phyloP scores from a whole-genome alignment of 805 yeast species.

The Hagleromyces aurorensis region DNA sequence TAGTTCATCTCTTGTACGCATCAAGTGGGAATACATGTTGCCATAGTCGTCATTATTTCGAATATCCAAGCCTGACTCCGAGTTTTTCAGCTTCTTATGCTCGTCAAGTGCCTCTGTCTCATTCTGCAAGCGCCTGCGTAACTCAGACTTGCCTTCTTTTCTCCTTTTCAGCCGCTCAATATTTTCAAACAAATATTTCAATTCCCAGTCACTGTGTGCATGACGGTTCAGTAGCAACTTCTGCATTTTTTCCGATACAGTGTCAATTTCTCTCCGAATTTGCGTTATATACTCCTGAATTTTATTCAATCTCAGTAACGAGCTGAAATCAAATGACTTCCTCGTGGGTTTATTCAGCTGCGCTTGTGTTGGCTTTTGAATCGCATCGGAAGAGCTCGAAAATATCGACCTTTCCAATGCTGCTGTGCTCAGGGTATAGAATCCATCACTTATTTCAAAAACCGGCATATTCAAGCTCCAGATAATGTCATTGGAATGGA shows the following conservation, averaged over 20 bases:
- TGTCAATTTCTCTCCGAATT: conserved; percentile 14
- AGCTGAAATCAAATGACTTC: conserved; percentile 23
- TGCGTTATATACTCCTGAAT: conserved; percentile 23
- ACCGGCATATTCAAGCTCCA: conserved; percentile 16
- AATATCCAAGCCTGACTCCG: too few relatives aligned
- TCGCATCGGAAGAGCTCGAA: too few relatives aligned
- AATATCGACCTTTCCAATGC: too few relatives aligned
- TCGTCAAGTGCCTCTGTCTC: too few relatives aligned
- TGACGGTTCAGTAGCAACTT: conserved; percentile 1
- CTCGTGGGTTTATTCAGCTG: conserved; percentile 3
- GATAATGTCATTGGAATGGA: conserved; percentile 8
- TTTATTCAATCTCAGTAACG: conserved; percentile 23
- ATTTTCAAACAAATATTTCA: too few relatives aligned
- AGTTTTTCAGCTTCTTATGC: too few relatives aligned
- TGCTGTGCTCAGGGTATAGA: conserved; percentile 8
- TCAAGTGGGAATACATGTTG: conserved; percentile 17
- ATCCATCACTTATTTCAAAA: conserved; percentile 22
- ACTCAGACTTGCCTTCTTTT: too few relatives aligned
- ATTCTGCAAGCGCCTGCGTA: too few relatives aligned
- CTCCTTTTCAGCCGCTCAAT: too few relatives aligned
- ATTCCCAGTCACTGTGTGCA: conserved; percentile 2
- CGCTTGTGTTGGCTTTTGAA: too few relatives aligned
- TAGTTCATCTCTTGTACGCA: conserved; percentile 13
- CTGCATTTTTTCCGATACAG: conserved; percentile 13
- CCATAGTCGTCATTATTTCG: conserved; percentile 27